Base-by-base conservation (phyloP, 768 basidiomycete genomes). In the Tephrocybe sp. region DNA sequence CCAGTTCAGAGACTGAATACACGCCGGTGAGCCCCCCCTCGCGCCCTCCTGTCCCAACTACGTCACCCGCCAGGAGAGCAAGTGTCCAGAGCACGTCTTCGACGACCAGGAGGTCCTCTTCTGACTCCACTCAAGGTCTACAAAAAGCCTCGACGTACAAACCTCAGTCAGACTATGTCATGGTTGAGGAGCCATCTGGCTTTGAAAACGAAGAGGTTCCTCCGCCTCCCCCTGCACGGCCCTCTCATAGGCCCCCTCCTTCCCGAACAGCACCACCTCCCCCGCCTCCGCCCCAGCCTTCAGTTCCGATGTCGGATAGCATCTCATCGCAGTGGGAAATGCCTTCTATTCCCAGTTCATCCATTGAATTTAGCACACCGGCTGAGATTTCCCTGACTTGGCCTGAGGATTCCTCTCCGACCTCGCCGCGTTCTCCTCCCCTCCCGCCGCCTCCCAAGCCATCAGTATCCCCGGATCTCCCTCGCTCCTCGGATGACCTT, bases 301-400 rank as follows among this genome's bases (percentile, higher is more conserved):
- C 3, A 67, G 71, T 47, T 15, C 45, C 50, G 30, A 57, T 64
- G 31, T 60, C 61, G 25, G 71, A 72, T 44, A 72, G 67, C 36
- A 73, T 75, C 28, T 69, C 68, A 8, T 74, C 73, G 19, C 83
- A 82, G 55, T 87, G 84, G 85, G 87, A 87, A 53, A 65, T 86
- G 5, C 80, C 87, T 1, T 72, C 75, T 6, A 82, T 87, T 41
- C 79, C 82, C 1, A 78, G 72, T 16, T 72, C 76, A 2, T 63
- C 69, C 4, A 61, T 87, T 18, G 84, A 84, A 52, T 79, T 86
- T 41, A 76, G 75, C 2, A 64, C 59, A 32, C 65, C 65, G 5
- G 55, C 69, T 1, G 77, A 80, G 35, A 64, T 87, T 44, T 82
- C 84, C 2, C 64, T 78, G 46, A 79, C 83, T 4, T 87, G 84